Evolutionary conservation across 192 early-diverging fungal species (phyloP).

Genomic region (Dimargaris verticillata): DNA sequence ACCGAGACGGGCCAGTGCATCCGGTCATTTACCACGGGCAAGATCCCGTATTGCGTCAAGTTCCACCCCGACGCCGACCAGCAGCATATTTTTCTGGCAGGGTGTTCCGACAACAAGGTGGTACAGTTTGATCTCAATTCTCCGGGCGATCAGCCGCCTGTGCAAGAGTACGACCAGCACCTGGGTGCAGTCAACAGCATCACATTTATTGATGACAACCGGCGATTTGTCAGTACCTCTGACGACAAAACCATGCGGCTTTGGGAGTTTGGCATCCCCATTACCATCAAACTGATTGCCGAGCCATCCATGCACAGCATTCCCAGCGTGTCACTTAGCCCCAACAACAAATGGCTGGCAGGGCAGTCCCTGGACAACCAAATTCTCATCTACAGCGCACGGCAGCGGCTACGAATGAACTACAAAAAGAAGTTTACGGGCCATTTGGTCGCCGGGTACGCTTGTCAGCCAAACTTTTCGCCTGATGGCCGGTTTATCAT

Average conservation of each 20-base stretch:
- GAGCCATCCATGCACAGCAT: constrained; percentile 94
- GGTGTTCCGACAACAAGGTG: constrained; percentile 87
- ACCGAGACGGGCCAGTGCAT: constrained; percentile 92
- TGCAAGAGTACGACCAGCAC: constrained; percentile 95
- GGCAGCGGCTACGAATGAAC: constrained; percentile 71
- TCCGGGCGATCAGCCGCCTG: constrained; percentile 64
- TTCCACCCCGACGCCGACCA: constrained; percentile 84
- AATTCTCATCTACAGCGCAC: constrained; percentile 74
- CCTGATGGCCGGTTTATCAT: constrained; percentile 78
- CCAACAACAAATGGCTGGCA: constrained; percentile 82
- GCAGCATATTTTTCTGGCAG: constrained; percentile 77
- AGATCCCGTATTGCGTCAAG: constrained; percentile 72
- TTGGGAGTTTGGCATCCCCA: constrained; percentile 98
- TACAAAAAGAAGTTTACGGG: constrained; percentile 84
- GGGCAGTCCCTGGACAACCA: constrained; percentile 95
- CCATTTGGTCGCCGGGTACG: constrained; percentile 90
- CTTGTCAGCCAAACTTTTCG: constrained; percentile 85
- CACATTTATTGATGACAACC: constrained; percentile 88
- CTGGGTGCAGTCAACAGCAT: constrained; percentile 90
- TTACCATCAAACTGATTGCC: constrained; percentile 93
- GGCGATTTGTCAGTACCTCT: constrained; percentile 85
- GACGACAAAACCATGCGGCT: constrained; percentile 94
- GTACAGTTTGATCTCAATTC: constrained; percentile 67
- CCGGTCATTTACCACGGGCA: constrained; percentile 51
- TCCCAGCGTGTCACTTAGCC: constrained; percentile 79